A percentile compares a stretch with the other conserved stretches of the same genome.
These are phyloP conservation scores for Lepiota brunneoincarnata DNA, from an alignment of 768 basidiomycete species.

Conservation along the genomic window DNA sequence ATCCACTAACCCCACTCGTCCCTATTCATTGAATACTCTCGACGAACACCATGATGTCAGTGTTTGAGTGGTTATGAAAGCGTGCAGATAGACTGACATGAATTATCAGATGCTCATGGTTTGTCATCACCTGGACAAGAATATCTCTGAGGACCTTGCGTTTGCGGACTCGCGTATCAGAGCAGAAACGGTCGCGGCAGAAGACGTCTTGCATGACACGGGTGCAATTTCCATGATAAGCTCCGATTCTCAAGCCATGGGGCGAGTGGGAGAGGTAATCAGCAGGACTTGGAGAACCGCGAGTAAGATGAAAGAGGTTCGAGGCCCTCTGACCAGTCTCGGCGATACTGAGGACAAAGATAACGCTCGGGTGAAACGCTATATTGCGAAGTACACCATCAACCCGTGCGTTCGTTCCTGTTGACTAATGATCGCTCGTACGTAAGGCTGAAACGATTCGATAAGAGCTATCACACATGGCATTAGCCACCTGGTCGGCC, in stretches of 20 bases:
- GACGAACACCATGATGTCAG: conserved; percentile 96
- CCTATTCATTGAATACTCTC: conserved; percentile 86
- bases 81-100: neutral
- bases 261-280: conserved; percentile 92
- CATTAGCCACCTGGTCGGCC: conserved; percentile 83
- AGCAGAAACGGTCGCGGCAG: conserved; percentile 95
- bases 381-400: conserved; percentile 94
- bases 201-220: conserved; percentile 89
- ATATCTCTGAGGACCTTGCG: conserved; percentile 89
- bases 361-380: conserved; percentile 91
- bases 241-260: conserved; percentile 98
- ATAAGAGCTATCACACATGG: conserved; percentile 90
- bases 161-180: conserved; percentile 98
- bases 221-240: conserved; percentile 98
- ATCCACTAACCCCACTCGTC: conserved; percentile 96
- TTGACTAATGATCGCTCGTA: neutral
- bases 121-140: conserved; percentile 93
- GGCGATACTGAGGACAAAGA: conserved; percentile 73
- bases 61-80: neutral
- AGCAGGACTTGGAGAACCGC: conserved; percentile 96
- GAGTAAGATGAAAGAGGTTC: conserved; percentile 83
- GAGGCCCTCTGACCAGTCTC: conserved; percentile 67
- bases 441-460: conserved; percentile 4
- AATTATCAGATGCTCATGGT: conserved; percentile 94
- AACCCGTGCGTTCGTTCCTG: conserved; percentile 71